Percentiles rank a stretch among this genome's conserved stretches.
These are phyloP conservation scores for Phycomyces blakesleeanus DNA, from an alignment of 192 early-diverging fungal genomes.

Conservation along the genomic window DNA sequence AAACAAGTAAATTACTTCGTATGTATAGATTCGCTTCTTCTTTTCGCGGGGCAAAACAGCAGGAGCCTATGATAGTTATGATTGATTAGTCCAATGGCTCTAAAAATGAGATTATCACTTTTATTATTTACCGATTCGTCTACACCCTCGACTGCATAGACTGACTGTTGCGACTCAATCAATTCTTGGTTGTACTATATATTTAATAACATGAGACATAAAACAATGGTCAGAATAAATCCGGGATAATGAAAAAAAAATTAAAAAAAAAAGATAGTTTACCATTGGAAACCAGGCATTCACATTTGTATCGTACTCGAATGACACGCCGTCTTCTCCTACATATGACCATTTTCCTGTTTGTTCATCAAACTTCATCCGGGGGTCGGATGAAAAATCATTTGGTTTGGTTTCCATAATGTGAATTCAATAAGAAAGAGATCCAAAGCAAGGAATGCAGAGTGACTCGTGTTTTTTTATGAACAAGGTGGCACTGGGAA, in stretches of 20 bases:
- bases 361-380: conserved; percentile 63
- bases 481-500: neutral
- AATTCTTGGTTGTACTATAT: conserved; percentile 55
- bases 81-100: neutral
- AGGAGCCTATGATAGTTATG: conserved; percentile 20
- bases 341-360: conserved; percentile 75
- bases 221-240: no score
- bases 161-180: conserved; percentile 61
- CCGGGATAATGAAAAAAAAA: no score
- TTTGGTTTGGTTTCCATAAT: conserved; percentile 2
- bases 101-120: neutral
- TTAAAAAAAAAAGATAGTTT: conserved; percentile 19
- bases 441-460: neutral
- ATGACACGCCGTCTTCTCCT: conserved; percentile 76
- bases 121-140: conserved; percentile 42
- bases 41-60: conserved; percentile 27
- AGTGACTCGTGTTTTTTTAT: neutral
- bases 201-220: no score
- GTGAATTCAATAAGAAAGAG: neutral
- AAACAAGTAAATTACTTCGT: conserved; percentile 40
- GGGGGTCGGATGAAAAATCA: conserved; percentile 52
- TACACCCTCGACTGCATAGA: conserved; percentile 59
- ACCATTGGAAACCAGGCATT: conserved; percentile 92
- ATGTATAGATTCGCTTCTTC: conserved; percentile 52
- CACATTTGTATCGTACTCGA: conserved; percentile 77